phyloP scores from a whole-genome alignment of 169 alveolate species.

The Plasmodium gonderi region DNA sequence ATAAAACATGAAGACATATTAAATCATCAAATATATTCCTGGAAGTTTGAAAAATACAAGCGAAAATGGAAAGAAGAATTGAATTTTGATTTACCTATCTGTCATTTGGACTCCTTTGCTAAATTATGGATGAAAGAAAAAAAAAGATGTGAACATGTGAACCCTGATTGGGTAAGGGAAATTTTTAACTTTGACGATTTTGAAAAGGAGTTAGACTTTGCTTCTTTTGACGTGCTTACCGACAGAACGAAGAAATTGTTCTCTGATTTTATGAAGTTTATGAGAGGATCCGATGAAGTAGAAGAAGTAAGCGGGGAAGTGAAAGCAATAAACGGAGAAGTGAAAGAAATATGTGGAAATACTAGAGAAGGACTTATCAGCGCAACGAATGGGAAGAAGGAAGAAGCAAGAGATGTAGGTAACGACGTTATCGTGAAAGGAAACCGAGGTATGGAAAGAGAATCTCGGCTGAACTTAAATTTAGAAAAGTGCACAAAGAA shows the following conservation, averaged over 20 bases:
- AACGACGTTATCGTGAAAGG: background rate
- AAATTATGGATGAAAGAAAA: slow-evolving; percentile 60
- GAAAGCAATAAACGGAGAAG: background rate
- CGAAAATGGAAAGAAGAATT: slow-evolving; percentile 62
- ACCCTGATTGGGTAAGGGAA: background rate
- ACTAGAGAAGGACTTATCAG: background rate
- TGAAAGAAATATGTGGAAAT: background rate
- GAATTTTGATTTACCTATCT: slow-evolving; percentile 42
- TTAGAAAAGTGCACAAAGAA: background rate
- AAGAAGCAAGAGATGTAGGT: background rate
- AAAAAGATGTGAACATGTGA: slow-evolving; percentile 33
- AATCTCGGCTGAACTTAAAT: background rate
- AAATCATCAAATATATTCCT: slow-evolving; percentile 24
- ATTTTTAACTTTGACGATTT: slow-evolving; percentile 39
- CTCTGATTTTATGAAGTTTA: slow-evolving; percentile 8
- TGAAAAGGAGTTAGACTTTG: slow-evolving; percentile 19
- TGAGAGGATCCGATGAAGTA: background rate
- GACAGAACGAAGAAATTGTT: slow-evolving; percentile 43
- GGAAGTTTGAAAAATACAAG: slow-evolving; percentile 33
- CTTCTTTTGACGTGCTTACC: slow-evolving; percentile 45
- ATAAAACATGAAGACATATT: slow-evolving; percentile 46
- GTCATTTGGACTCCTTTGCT: slow-evolving; percentile 59
- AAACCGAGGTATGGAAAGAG: background rate
- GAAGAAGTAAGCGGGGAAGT: background rate
- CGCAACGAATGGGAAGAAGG: background rate